Conservation (phyloP, 2,329 filamentous ascomycete genomes). For the Zalaria obscura region DNA sequence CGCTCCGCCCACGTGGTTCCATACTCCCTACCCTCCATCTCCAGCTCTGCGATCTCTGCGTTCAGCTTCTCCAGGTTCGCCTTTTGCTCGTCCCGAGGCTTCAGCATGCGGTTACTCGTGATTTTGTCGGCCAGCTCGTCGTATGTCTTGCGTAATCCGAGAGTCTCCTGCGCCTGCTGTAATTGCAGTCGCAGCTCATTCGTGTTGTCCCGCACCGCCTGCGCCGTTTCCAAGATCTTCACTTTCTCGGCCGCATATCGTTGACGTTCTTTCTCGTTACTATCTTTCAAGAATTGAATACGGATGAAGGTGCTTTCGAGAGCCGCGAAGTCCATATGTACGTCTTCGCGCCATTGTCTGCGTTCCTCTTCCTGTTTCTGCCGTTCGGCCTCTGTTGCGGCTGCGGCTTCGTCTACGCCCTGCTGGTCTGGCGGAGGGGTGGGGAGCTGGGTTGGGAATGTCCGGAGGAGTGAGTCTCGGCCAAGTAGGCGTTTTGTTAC, state of each 20-base stretch:
- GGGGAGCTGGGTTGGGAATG: slow-evolving; percentile 40
- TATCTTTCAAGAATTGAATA: slow-evolving; percentile 72
- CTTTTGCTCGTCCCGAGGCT: slow-evolving; percentile 71
- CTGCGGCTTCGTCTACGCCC: slow-evolving; percentile 30
- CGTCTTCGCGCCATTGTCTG: slow-evolving; percentile 64
- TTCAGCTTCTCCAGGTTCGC: slow-evolving; percentile 67
- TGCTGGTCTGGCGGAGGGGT: slow-evolving; percentile 53
- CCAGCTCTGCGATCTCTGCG: slow-evolving; percentile 75
- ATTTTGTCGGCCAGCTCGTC: slow-evolving; percentile 83
- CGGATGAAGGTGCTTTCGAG: slow-evolving; percentile 78
- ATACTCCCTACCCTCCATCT: slow-evolving; percentile 71
- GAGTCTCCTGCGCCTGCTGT: slow-evolving; percentile 58
- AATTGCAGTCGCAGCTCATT: slow-evolving; percentile 58
- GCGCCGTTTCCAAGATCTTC: slow-evolving; percentile 64
- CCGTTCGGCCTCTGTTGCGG: slow-evolving; percentile 27
- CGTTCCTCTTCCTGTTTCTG: slow-evolving; percentile 41
- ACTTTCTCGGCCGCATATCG: slow-evolving; percentile 71
- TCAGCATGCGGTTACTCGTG: slow-evolving; percentile 63
- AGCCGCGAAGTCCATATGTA: slow-evolving; percentile 75
- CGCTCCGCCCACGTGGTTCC: slow-evolving; percentile 73
- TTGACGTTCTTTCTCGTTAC: slow-evolving; percentile 70
- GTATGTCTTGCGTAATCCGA: slow-evolving; percentile 70
- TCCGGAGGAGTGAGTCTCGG: slow-evolving; percentile 48
- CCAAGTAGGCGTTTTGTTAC: slow-evolving; percentile 68
- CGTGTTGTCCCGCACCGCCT: slow-evolving; percentile 64